Conservation (phyloP, 129 eudicot species). For the Flaveria sonorensis region DNA sequence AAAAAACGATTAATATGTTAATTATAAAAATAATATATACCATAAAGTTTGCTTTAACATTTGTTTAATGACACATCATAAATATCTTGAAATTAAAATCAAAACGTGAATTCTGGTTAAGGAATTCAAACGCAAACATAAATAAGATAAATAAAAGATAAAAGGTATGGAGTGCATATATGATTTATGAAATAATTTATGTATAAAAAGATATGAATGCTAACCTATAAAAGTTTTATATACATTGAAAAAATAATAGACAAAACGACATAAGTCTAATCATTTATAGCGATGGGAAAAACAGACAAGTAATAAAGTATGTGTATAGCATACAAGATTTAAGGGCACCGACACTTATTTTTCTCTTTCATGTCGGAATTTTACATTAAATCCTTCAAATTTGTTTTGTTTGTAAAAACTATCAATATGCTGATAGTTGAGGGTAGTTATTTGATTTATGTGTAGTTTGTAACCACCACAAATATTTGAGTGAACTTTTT, state of each 20-base stretch:
- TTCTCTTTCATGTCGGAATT: slow-evolving; percentile 31
- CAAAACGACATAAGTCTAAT: slow-evolving; percentile 32
- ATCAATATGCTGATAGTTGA: slow-evolving; percentile 22
- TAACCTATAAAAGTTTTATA: too few relatives aligned
- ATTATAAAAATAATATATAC: too few relatives aligned
- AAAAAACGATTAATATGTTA: too few relatives aligned
- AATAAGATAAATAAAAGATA: too few relatives aligned
- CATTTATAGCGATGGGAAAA: slow-evolving; percentile 26
- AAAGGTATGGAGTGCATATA: too few relatives aligned
- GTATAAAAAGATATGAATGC: too few relatives aligned
- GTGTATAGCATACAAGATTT: slow-evolving; percentile 24
- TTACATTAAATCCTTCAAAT: slow-evolving; percentile 1
- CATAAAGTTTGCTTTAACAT: too few relatives aligned
- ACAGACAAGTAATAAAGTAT: slow-evolving; percentile 28
- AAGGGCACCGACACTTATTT: slow-evolving; percentile 40
- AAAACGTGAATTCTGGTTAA: too few relatives aligned
- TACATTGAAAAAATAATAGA: neutral
- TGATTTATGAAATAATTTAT: too few relatives aligned
- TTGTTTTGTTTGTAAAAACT: slow-evolving; percentile 11
- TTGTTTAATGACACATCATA: too few relatives aligned
- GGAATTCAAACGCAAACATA: too few relatives aligned
- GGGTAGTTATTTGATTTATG: slow-evolving; percentile 14
- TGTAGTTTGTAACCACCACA: neutral
- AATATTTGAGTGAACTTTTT: neutral
- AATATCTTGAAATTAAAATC: too few relatives aligned